Percentiles rank a stretch among this genome's conserved stretches.
phyloP scores from a whole-genome alignment of 108 stramenopile genomes.

The Cylindrotheca closterium region DNA sequence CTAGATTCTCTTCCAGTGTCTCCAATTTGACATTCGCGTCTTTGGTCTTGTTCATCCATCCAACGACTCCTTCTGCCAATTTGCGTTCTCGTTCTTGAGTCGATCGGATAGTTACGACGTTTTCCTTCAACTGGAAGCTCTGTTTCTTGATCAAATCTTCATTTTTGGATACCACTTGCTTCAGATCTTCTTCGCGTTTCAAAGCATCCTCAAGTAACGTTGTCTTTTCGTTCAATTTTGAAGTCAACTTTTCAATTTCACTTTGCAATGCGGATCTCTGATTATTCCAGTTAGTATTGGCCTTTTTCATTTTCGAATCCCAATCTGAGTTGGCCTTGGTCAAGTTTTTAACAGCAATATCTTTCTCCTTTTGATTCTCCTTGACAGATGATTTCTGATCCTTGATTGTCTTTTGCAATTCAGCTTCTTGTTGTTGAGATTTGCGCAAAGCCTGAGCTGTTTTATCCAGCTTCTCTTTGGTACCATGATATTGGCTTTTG shows the following conservation, averaged over 20 bases:
- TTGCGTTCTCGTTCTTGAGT: not conserved
- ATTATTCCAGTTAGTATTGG: not conserved
- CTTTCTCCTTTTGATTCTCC: not conserved
- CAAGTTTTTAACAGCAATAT: not conserved
- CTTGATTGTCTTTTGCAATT: not conserved
- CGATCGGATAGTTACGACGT: not conserved
- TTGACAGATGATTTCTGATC: not conserved
- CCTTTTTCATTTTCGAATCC: not conserved
- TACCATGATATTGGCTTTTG: not conserved
- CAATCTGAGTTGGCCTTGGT: not conserved
- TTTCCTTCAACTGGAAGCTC: not conserved
- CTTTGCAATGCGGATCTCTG: not conserved
- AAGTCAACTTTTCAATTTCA: not conserved
- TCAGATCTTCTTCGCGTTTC: not conserved
- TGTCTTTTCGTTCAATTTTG: not conserved
- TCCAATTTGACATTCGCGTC: not conserved
- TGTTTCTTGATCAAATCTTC: not conserved
- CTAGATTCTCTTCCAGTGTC: not conserved
- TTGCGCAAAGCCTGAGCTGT: not conserved
- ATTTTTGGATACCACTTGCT: not conserved
- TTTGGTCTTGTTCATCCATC: not conserved
- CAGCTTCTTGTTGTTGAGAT: not conserved
- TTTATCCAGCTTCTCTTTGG: not conserved
- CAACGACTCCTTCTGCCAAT: not conserved
- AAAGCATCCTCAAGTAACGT: not conserved